Evolutionary conservation across 495 filamentous ascomycete genomes (phyloP).

Genomic region (Xylaria scruposa): DNA sequence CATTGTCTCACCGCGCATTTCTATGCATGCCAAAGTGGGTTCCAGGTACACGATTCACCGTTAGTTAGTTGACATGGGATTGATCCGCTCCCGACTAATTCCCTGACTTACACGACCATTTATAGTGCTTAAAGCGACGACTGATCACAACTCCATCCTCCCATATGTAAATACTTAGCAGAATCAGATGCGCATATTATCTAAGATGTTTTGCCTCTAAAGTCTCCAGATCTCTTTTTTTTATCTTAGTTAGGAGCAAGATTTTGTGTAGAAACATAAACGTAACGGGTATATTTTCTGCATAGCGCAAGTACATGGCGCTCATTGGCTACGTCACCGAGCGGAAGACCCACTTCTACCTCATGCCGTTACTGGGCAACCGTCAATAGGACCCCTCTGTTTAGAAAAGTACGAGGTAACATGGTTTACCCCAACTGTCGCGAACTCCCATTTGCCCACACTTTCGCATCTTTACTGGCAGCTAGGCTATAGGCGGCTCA

Average conservation of each 20-base stretch:
- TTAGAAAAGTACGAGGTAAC: constrained; percentile 28
- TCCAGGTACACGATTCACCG: not conserved
- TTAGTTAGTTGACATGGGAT: constrained; percentile 5
- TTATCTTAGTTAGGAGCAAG: no score
- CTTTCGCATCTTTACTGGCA: constrained; percentile 19
- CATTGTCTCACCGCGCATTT: constrained; percentile 30
- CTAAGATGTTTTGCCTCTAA: not conserved
- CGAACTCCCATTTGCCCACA: constrained; percentile 15
- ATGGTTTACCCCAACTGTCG: constrained; percentile 10
- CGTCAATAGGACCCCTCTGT: constrained; percentile 28
- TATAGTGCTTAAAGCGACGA: constrained; percentile 3
- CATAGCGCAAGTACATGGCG: not conserved
- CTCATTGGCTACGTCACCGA: constrained; percentile 1
- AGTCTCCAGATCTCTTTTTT: not conserved
- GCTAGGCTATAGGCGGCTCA: constrained; percentile 12
- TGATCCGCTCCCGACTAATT: not conserved
- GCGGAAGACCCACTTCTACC: constrained; percentile 5
- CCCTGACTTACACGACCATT: not conserved
- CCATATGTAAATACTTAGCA: no score
- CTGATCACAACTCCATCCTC: not conserved
- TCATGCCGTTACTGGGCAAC: constrained; percentile 30
- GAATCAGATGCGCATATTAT: not conserved
- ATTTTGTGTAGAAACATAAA: not conserved
- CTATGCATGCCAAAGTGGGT: constrained; percentile 21
- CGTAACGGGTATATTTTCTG: not conserved